phyloP scores from a whole-genome alignment of 2,329 filamentous ascomycete genomes.

The Penicillium sp. region DNA sequence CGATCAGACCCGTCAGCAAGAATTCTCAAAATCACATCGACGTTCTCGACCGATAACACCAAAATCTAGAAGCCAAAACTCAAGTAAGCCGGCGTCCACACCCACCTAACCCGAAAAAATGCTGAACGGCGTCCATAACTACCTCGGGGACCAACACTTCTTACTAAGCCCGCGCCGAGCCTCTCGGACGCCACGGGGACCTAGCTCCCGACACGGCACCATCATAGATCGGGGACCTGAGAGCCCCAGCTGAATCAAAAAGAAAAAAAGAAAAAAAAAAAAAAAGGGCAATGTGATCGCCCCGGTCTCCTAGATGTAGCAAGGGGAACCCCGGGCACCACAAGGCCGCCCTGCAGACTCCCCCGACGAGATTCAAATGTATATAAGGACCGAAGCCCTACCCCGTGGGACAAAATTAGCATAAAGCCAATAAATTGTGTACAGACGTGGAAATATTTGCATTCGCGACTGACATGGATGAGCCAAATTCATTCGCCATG shows the following conservation, averaged over 20 bases:
- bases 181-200: too few relatives aligned
- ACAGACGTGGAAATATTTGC: neutral
- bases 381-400: neutral
- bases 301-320: neutral
- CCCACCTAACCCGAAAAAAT: neutral
- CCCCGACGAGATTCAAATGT: neutral
- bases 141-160: neutral
- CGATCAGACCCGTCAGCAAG: neutral
- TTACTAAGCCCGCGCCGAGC: too few relatives aligned
- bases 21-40: neutral
- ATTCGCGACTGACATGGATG: neutral
- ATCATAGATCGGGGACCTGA: neutral
- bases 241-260: neutral
- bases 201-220: too few relatives aligned
- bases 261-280: neutral
- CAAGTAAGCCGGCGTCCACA: neutral
- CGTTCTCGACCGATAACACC: neutral
- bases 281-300: neutral
- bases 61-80: neutral
- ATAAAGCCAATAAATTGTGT: neutral
- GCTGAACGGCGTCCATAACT: neutral
- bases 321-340: neutral
- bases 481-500: neutral
- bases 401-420: neutral
- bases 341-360: neutral